Evolutionary conservation across 345 rosid species (phyloP), one percentile per base, ranked within the genome.

Genomic region (Heritiera fomes): DNA sequence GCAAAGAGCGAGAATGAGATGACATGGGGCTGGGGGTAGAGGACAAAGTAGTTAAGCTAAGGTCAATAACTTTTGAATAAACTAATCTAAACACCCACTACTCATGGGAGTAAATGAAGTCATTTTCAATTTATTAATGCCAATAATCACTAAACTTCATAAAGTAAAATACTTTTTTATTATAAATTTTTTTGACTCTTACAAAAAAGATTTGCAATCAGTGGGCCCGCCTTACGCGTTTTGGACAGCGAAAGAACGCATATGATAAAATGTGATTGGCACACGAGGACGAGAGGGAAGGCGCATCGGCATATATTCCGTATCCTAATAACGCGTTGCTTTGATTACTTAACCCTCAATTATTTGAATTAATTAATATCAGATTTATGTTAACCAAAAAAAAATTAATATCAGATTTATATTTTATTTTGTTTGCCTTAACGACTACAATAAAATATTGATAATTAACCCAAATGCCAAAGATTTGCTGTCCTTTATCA

Each of bases 251-350:
- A 50, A 50, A 50, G 55, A 50, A 50, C 17, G 14, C 55, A 12
- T 13, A 10, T 52, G 18, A 52, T 52, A 14, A 52, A 13, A 40
- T 46, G 47, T 45, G 46, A 32, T 10, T 23, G 30, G 62, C 76
- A 79, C 79, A 81, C 71, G 77, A 52, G 69, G 56, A 3, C 3
- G 52, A 6, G 17, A 23, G 28, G 28, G 28, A 23, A 23, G 28
- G 28, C 0, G 28, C 28, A 23, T 23, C 28, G 28, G 87, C 53
- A 81, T 79, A 17, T 67, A 73, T 76, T 18, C 73, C 71, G 10
- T 20, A 75, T 75, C 82, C 46, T 58, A 68, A 28, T 50, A 41
- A 9, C 74, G 79, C 53, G 76, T 67, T 43, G 1, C 40, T 75
- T 58, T 71, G 11, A 63, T 83, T 55, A 70, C 40, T 38, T 73